Evolutionary conservation across 768 basidiomycete species (phyloP).

Genomic region (Saitozyma sp.): DNA sequence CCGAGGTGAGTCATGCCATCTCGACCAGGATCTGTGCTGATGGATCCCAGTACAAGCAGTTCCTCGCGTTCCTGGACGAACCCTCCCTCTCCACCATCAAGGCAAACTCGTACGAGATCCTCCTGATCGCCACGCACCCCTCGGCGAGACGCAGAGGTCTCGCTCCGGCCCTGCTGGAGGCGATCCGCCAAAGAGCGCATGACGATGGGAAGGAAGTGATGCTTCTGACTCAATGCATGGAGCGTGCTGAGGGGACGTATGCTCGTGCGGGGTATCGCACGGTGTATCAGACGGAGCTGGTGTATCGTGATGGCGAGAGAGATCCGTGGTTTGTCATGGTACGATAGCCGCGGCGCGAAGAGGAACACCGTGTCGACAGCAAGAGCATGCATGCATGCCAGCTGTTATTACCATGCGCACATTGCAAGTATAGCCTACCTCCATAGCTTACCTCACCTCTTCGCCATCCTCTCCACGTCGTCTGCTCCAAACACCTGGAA

Average conservation of each 20-base stretch:
- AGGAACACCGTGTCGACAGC: background rate
- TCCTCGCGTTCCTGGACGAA: too few relatives aligned
- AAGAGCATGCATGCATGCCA: background rate
- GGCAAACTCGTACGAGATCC: too few relatives aligned
- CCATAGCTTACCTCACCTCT: background rate
- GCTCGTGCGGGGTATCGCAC: background rate
- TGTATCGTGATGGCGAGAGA: background rate
- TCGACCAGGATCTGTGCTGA: too few relatives aligned
- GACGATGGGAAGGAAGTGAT: background rate
- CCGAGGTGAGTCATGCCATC: too few relatives aligned
- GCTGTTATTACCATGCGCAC: background rate
- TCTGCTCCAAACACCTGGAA: conserved; percentile 49
- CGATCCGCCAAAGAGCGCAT: too few relatives aligned
- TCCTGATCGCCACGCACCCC: too few relatives aligned
- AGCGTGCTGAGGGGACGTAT: background rate
- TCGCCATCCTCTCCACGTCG: conserved; percentile 49
- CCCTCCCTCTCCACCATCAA: too few relatives aligned
- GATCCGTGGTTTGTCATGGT: background rate
- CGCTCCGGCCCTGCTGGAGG: too few relatives aligned
- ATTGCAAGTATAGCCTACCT: background rate
- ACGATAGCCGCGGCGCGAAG: background rate
- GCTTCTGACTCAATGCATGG: background rate
- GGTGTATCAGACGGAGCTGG: background rate
- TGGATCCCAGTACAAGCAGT: too few relatives aligned
- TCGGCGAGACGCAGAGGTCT: too few relatives aligned